Evolutionary conservation across 805 yeast species (phyloP), one percentile per base, ranked within the genome.

Genomic region (Teunomyces aglyptinius): DNA sequence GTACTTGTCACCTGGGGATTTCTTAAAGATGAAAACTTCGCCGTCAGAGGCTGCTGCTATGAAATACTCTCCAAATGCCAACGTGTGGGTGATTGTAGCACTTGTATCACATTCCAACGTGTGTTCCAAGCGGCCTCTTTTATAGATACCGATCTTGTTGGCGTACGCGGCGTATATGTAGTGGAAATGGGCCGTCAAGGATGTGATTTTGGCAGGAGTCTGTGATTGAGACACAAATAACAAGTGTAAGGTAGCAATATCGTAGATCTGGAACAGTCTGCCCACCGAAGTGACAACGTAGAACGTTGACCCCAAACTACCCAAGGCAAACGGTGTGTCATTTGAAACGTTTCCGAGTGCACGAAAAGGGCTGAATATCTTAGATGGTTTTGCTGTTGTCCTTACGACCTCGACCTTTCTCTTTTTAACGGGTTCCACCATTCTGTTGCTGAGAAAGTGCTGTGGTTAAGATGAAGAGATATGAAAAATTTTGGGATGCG

Each of bases 231-330:
- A 88, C 10, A 92, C 95, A 66, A 94, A 92, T 18, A 92, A 70
- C 51, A 92, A 71, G 55, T 88, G 94, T 51, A 92, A 71, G 5
- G 87, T 89, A 27, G 92, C 82, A 57, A 87, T 96, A 69, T 94
- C 99, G 60, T 87, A 94, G 24, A 94, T 89, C 64, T 92, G 98
- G 70, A 94, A 89, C 1, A 92, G 77, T 44, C 82, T 76, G 2
- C 97, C 98, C 18, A 94, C 96, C 38, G 88, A 83, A 0, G 98
- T 92, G 13, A 85, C 96, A 33, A 89, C 81, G 58, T 91, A 86
- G 58, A 86, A 91, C 1, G 96, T 82, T 12, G 88, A 77, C 44
- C 99, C 99, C 49, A 92, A 75, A 1, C 92, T 82, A 22, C 98
- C 95, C 16, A 89, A 73, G 5, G 96, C 87, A 61, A 91, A 89